Evolutionary conservation across 2,329 filamentous ascomycete species (phyloP), one percentile per base, ranked within the genome.

Genomic region (Penicillium sp.): DNA sequence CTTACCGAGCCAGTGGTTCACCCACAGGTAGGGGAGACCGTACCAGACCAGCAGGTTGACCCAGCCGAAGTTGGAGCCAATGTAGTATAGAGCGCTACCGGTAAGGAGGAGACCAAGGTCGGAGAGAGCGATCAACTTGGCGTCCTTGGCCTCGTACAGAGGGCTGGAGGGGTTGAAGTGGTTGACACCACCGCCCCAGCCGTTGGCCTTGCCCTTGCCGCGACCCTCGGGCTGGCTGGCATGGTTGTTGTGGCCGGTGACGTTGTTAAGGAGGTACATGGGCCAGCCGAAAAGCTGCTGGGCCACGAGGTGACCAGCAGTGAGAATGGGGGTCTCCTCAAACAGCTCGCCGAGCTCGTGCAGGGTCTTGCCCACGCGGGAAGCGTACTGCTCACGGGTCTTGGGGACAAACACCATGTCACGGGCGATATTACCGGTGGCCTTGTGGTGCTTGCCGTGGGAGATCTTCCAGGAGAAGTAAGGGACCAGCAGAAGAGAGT

Each of bases 381-480:
- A 82, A 62, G 92, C 90, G 69, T 89, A 92, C 72, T 89, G 79
- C 63, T 94, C 86, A 55, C 92, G 88, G 52, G 92, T 96, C 77
- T 90, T 90, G 56, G 94, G 94, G n/a, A 97, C 82, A 73, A 97
- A 97, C 60, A 97, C 94, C 94, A 99, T 99, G 78, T 99, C 94
- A 65, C 93, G 90, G 78, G 95, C 92, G 79, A 99, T 87, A 82
- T 99, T 86, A 67, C 92, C 94, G 38, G 94, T 99, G 61, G 92
- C 92, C 84, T 97, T 97, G 89, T 99, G 94, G 82, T 99, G 94
- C 86, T 96, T 96, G 81, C 91, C 89, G 80, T 99, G 94, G 63
- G 92, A 96, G 77, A 97, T 92, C 81, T 99, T 96, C 94, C 94
- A 99, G 72, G 91, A 96, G 81, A 97, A 99, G 81, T 97, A 99